These are phyloP conservation scores for Cocos nucifera DNA, from an alignment of 176 grass and related monocot species.

Conservation along the genomic window DNA sequence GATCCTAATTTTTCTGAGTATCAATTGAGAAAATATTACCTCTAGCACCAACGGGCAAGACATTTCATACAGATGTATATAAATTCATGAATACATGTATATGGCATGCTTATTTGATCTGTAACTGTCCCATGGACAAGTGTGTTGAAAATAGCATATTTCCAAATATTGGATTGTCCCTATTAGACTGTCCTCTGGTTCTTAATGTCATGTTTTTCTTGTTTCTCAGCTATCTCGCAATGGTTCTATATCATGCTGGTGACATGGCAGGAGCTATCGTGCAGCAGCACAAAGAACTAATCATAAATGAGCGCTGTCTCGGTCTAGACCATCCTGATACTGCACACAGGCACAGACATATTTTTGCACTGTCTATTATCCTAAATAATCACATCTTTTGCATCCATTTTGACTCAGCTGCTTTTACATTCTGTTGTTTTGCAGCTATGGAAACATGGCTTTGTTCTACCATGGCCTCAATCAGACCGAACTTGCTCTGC, in stretches of 20 bases:
- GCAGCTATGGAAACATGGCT: constrained; percentile 98
- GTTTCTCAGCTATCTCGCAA: constrained; percentile 68
- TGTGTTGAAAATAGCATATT: no score
- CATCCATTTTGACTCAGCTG: no score
- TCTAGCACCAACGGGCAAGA: no score
- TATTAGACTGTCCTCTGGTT: not conserved
- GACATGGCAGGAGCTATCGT: constrained; percentile 86
- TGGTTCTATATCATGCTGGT: constrained; percentile 93
- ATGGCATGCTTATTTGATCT: no score
- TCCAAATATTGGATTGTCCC: no score
- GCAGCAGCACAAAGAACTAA: constrained; percentile 93
- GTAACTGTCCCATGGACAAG: no score
- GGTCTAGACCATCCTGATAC: constrained; percentile 99
- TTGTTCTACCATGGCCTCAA: constrained; percentile 95
- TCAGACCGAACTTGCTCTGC: constrained; percentile 77
- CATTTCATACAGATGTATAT: no score
- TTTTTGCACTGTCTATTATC: not conserved
- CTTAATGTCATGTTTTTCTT: constrained; percentile 12
- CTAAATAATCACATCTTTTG: no score
- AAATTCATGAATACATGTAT: no score
- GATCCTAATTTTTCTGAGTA: constrained; percentile 11
- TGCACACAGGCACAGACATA: constrained; percentile 60
- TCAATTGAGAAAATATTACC: not conserved
- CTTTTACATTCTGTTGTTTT: constrained; percentile 11
- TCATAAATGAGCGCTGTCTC: constrained; percentile 94